Percentiles rank a stretch among this genome's conserved stretches.
Evolutionary conservation across 495 filamentous ascomycete species (phyloP).

Genomic region (Aspergillus panamensis): DNA sequence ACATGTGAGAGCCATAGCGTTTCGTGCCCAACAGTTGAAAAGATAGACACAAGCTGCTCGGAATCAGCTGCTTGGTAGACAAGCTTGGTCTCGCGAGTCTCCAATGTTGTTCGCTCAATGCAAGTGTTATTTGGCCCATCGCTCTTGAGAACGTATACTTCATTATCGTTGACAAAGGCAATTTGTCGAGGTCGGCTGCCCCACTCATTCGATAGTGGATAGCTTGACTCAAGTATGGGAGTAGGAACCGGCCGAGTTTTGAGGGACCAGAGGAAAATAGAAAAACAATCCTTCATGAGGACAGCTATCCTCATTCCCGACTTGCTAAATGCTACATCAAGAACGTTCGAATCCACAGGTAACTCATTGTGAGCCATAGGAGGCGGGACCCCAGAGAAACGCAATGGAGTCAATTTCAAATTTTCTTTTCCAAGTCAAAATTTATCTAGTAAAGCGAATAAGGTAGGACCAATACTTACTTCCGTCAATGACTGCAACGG

Average conservation of each 20-base stretch:
- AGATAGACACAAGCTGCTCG: conserved; percentile 42
- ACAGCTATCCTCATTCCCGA: conserved; percentile 67
- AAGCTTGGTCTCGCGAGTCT: conserved; percentile 33
- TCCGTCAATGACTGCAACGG: conserved; percentile 86
- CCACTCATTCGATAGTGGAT: conserved; percentile 38
- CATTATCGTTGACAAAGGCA: conserved; percentile 42
- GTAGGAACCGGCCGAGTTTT: conserved; percentile 45
- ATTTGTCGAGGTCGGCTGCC: conserved; percentile 41
- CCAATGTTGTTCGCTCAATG: conserved; percentile 39
- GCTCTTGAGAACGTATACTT: conserved; percentile 42
- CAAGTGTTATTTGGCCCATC: conserved; percentile 29
- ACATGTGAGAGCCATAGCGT: conserved; percentile 44
- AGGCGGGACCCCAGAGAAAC: conserved; percentile 80
- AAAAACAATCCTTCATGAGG: conserved; percentile 59
- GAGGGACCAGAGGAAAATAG: conserved; percentile 61
- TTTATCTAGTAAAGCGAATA: not conserved
- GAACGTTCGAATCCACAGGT: conserved; percentile 53
- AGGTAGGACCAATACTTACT: conserved; percentile 39
- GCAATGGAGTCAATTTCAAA: conserved; percentile 82
- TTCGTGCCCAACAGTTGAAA: conserved; percentile 35
- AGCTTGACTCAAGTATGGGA: conserved; percentile 46
- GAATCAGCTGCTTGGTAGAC: conserved; percentile 32
- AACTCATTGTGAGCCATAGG: conserved; percentile 87
- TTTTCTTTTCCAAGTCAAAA: conserved; percentile 37
- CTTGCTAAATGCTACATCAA: conserved; percentile 72